phyloP scores from a whole-genome alignment of 805 yeast species.

The Priceomyces carsonii region DNA sequence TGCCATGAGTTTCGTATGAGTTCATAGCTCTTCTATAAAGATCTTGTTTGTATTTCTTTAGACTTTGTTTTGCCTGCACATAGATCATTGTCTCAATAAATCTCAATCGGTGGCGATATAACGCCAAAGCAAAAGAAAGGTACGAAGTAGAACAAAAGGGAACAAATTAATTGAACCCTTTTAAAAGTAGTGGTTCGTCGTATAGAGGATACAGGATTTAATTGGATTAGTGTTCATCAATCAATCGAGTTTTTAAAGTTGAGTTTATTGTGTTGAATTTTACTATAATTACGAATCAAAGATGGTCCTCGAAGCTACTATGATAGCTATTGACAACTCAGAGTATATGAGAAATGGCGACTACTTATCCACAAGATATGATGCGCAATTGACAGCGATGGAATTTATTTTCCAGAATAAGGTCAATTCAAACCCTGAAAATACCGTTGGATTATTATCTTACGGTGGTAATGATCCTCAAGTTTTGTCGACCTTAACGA shows the following conservation, averaged over 20 bases:
- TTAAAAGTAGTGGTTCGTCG: too few species aligned
- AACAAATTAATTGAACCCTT: constrained; percentile 1
- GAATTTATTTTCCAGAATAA: constrained; percentile 84
- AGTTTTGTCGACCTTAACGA: constrained; percentile 85
- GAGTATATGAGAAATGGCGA: constrained; percentile 97
- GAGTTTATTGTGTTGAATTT: neutral
- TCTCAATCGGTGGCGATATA: constrained; percentile 4
- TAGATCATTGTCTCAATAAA: neutral
- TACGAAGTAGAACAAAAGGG: neutral
- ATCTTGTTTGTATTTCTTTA: too few species aligned
- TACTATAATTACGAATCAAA: constrained; percentile 14
- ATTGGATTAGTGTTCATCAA: neutral
- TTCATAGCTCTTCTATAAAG: too few species aligned
- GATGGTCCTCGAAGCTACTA: constrained; percentile 95
- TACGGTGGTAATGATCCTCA: constrained; percentile 83
- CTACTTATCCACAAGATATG: constrained; percentile 81
- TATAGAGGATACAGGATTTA: too few species aligned
- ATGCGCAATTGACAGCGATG: constrained; percentile 89
- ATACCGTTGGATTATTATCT: constrained; percentile 87
- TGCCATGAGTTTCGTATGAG: constrained; percentile 11
- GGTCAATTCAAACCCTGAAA: constrained; percentile 88
- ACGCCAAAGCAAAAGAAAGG: too few species aligned
- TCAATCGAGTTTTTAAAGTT: neutral
- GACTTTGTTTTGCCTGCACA: constrained; percentile 1
- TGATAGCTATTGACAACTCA: constrained; percentile 93